These are phyloP conservation scores for Streptanthus diversifolius DNA, from an alignment of 345 rosid genomes.

Conservation along the genomic window DNA sequence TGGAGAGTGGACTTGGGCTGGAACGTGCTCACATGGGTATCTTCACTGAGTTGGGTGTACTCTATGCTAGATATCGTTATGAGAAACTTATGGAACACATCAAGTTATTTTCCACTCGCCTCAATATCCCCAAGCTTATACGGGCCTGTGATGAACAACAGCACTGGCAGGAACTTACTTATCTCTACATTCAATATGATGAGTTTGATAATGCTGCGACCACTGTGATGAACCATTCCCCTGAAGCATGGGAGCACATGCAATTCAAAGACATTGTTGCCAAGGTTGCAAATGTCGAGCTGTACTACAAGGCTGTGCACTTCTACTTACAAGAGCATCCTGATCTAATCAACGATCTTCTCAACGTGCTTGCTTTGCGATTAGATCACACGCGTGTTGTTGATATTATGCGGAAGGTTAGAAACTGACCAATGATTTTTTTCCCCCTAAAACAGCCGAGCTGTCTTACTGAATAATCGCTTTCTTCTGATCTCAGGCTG, in stretches of 20 bases:
- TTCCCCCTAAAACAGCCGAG: background rate
- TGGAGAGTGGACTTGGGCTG: slow-evolving; percentile 98
- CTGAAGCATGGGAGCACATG: slow-evolving; percentile 99
- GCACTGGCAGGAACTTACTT: slow-evolving; percentile 95
- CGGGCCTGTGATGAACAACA: slow-evolving; percentile 99
- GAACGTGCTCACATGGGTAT: slow-evolving; percentile 99
- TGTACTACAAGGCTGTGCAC: slow-evolving; percentile 97
- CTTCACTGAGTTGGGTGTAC: slow-evolving; percentile 95
- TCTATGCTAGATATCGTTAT: slow-evolving; percentile 91
- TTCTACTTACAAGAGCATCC: slow-evolving; percentile 98
- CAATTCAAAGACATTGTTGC: slow-evolving; percentile 90
- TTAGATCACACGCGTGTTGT: slow-evolving; percentile 97
- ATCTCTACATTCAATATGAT: slow-evolving; percentile 82
- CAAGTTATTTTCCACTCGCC: slow-evolving; percentile 94
- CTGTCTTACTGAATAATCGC: background rate
- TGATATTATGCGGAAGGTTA: slow-evolving; percentile 95
- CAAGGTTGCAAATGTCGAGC: slow-evolving; percentile 93
- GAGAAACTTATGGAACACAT: slow-evolving; percentile 99
- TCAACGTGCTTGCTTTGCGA: slow-evolving; percentile 88
- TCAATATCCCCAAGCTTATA: slow-evolving; percentile 93
- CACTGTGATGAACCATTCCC: slow-evolving; percentile 98
- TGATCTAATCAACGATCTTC: slow-evolving; percentile 86
- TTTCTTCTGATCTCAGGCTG: slow-evolving; percentile 56
- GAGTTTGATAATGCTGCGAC: slow-evolving; percentile 99
- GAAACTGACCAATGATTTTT: background rate